Evolutionary conservation across 2,329 filamentous ascomycete species (phyloP), one percentile per base, ranked within the genome.

Genomic region (Penicillium sp.): DNA sequence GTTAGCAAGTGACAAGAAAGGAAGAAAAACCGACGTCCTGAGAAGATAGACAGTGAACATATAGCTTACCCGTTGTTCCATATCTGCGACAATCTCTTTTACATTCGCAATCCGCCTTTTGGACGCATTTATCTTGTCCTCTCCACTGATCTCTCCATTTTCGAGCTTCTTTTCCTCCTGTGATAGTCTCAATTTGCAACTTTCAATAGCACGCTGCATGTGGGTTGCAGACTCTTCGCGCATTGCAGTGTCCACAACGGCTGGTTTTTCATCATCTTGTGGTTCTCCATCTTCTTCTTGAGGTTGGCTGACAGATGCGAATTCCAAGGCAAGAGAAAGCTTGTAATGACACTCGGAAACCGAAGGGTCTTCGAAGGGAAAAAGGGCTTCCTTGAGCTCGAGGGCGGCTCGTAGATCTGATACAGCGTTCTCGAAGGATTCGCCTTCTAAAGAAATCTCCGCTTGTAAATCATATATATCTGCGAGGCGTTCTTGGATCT

Each of bases 281-380:
- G 20, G 30, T 21, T n/a, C 48, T 7, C 23, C 57, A 24, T 52
- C 47, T 4, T 55, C 40, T 12, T 48, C 53, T 74, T 78, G 46
- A 69, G 75, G 0, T 65, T 77, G 8, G 65, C 75, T 33, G 47
- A 94, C 84, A 0, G 91, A 94, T 3, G 90, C 90, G 65, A 97
- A 97, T 69, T 99, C 94, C 26, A 99, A 82, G 0, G 94, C 94
- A 16, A 99, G 83, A 0, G 93, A 96, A 24, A 99, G 86, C 75
- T 97, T 97, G 79, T 89, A 99, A 77, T 99, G 91, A 16, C 90
- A 93, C 77, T 99, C 94, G 43, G 94, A 93, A 56, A 97, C 83
- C 52, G 95, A 82, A 64, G 91, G 89, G 14, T 90, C 91, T 60
- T 95, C 90, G 50, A 87, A 81, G 0, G 90, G 82, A 68, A 90